Percentiles rank a stretch among this genome's conserved stretches.
Conservation (phyloP, 176 grass and related monocot genomes). For the Elymus sibiricus region DNA sequence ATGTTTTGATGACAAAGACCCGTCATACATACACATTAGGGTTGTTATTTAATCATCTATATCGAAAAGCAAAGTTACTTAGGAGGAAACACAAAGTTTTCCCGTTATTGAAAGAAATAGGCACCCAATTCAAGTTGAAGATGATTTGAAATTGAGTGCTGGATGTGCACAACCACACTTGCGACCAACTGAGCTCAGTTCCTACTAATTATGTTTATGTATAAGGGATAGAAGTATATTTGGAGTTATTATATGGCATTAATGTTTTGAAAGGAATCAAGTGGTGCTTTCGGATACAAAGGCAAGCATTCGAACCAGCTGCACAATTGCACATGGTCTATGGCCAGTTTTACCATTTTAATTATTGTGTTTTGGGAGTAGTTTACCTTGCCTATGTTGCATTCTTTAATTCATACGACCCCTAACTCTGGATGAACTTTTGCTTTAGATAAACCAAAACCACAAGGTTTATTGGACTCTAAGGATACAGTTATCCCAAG, state of each 20-base stretch:
- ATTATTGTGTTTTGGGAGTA: not conserved
- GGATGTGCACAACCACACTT: not conserved
- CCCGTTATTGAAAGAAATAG: not conserved
- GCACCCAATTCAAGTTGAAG: not conserved
- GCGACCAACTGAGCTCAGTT: not conserved
- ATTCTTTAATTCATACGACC: conserved; percentile 8
- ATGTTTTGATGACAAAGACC: not conserved
- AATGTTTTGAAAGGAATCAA: not conserved
- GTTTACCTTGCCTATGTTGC: conserved; percentile 11
- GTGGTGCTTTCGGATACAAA: not conserved
- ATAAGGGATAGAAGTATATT: not conserved
- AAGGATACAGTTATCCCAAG: conserved; percentile 57
- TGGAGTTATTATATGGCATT: conserved; percentile 2
- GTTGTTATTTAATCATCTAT: not conserved
- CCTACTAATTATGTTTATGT: not conserved
- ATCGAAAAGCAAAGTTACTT: not conserved
- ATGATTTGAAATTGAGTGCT: not conserved
- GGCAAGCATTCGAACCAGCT: not conserved
- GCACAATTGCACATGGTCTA: not conserved
- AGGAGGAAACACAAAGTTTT: not conserved
- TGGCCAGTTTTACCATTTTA: conserved; percentile 17
- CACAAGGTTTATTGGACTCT: conserved; percentile 46
- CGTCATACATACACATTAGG: not conserved
- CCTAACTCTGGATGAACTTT: conserved; percentile 35
- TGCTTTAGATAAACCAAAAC: conserved; percentile 73